These are phyloP conservation scores for Penicillium sp. DNA, from an alignment of 2,329 filamentous ascomycete species.

Conservation along the genomic window DNA sequence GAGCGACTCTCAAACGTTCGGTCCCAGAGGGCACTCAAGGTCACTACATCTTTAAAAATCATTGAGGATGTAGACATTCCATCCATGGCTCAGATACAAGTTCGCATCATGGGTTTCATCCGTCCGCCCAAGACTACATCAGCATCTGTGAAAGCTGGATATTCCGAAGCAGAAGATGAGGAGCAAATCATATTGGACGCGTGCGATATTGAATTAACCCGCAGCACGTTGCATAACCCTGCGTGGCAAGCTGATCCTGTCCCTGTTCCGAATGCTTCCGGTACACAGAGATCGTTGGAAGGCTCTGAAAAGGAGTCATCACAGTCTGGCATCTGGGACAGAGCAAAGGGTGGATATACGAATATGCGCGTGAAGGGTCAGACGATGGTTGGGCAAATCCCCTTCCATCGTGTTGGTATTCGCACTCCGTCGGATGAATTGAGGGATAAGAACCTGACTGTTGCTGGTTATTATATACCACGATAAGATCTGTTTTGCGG, in stretches of 20 bases:
- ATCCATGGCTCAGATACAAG: constrained; percentile 29
- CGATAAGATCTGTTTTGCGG: not conserved
- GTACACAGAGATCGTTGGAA: constrained; percentile 26
- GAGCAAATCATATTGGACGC: constrained; percentile 35
- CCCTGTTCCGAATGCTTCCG: constrained; percentile 12
- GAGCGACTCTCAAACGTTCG: constrained; percentile 33
- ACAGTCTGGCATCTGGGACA: constrained; percentile 33
- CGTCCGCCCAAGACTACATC: constrained; percentile 16
- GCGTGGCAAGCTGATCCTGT: constrained; percentile 35
- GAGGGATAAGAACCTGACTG: constrained; percentile 42
- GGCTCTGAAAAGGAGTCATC: not conserved
- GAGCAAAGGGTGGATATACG: constrained; percentile 45
- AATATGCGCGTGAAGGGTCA: constrained; percentile 50
- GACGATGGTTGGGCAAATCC: constrained; percentile 55
- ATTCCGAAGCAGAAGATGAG: constrained; percentile 32
- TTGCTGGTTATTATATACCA: constrained; percentile 37
- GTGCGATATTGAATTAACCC: constrained; percentile 36
- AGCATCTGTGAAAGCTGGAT: constrained; percentile 24
- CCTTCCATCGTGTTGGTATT: constrained; percentile 57
- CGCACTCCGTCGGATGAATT: constrained; percentile 43
- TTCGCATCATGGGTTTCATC: constrained; percentile 58
- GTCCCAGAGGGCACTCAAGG: constrained; percentile 42
- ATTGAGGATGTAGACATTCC: constrained; percentile 23
- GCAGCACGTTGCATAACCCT: constrained; percentile 34
- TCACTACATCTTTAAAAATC: constrained; percentile 39